Evolutionary conservation across 345 rosid genomes (phyloP).

Genomic region (Camelina hispida): DNA sequence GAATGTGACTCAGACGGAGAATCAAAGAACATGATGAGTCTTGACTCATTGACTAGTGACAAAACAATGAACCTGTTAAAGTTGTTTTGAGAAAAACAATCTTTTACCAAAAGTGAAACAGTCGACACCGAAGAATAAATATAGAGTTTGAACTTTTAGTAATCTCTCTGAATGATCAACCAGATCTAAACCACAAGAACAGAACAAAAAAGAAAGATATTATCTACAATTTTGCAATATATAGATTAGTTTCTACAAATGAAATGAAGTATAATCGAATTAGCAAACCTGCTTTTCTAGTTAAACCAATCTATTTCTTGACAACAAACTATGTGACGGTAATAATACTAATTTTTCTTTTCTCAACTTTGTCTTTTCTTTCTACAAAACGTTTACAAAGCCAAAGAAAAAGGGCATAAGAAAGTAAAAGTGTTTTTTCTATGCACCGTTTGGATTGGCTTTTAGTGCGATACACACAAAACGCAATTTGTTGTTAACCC

Average conservation of each 20-base stretch:
- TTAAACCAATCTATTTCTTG: neutral
- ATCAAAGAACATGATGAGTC: neutral
- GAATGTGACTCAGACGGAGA: neutral
- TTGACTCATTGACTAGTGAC: neutral
- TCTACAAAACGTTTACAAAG: neutral
- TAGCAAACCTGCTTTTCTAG: neutral
- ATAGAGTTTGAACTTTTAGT: neutral
- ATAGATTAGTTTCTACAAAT: neutral
- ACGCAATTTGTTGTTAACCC: neutral
- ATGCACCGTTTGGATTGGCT: slow-evolving; percentile 13
- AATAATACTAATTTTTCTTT: neutral
- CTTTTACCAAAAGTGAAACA: neutral
- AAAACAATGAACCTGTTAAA: neutral
- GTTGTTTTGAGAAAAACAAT: neutral
- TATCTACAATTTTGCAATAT: neutral
- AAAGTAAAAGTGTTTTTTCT: slow-evolving; percentile 10
- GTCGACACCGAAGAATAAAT: neutral
- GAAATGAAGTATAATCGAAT: neutral
- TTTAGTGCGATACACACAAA: neutral
- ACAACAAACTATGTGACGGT: neutral
- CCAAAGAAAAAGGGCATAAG: neutral
- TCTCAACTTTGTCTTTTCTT: neutral
- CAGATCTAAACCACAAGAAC: neutral
- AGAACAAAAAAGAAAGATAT: neutral
- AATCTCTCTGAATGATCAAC: neutral